Base-by-base conservation (phyloP, 2,329 filamentous ascomycete species). In the Stemphylium lycopersici region DNA sequence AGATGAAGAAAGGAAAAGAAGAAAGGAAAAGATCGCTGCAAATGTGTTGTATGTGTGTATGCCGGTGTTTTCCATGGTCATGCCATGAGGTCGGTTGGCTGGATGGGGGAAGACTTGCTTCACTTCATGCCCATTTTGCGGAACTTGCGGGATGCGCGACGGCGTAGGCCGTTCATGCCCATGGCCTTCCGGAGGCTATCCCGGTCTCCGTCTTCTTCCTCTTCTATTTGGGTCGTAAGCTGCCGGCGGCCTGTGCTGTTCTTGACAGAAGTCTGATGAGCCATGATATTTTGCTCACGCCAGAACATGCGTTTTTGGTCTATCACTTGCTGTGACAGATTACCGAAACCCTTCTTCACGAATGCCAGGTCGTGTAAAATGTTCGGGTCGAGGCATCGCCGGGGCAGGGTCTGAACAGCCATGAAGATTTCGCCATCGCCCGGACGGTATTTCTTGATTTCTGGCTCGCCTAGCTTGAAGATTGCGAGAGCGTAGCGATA, bases 361-460 rank as follows among this genome's bases (percentile, higher is more conserved):
- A 95, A 93, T 61, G 90, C 96, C 7, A 90, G 84, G 61, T 96
- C 91, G 79, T 96, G 85, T 12, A 98, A 79, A 2, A 79, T 79
- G 66, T 96, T 96, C 49, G 89, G 89, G 73, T 98, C 91, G 16
- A 97, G 76, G 67, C 96, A 83, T 48, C 84, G 84, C 48, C 93
- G 84, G 0, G 93, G 93, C 26, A 96, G 86, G 1, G 87, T 87
- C 78, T 98, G 93, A 24, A 98, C 92, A 3, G 96, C 87, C 70
- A 96, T 91, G 75, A 97, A 97, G 67, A 97, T 91, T 78, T 98
- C 93, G 87, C 96, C 96, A 0, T 92, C 90, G 68, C 96, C 93
- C 13, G 81, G 83, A 10, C 96, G 88, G 7, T 85, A 84, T 65
- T 88, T 86, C 18, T 59, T 59, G 67, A 98, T 95, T 63, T 95